phyloP scores from a whole-genome alignment of 768 basidiomycete genomes.

The Ephemerocybe angulata region DNA sequence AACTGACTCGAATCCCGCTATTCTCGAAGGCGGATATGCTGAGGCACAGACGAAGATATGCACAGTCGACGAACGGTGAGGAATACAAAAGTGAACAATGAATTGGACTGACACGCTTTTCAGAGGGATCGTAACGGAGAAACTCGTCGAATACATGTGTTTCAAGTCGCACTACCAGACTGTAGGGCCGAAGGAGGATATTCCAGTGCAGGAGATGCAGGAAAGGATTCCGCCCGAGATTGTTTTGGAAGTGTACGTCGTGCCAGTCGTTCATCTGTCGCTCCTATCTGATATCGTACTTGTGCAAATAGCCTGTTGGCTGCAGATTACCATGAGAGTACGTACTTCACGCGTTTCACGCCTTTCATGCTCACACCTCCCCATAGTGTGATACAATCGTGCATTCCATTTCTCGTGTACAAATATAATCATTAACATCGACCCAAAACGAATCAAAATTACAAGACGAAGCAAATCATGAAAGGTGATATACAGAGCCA shows the following conservation, averaged over 20 bases:
- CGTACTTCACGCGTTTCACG: too few species aligned
- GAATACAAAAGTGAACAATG: neutral
- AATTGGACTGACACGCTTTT: neutral
- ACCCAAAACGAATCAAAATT: too few species aligned
- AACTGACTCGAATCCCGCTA: neutral
- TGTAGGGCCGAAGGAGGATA: constrained; percentile 68
- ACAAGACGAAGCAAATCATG: too few species aligned
- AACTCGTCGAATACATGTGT: constrained; percentile 84
- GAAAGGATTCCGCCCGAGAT: constrained; percentile 86
- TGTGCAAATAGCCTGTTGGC: constrained; percentile 45
- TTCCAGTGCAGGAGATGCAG: constrained; percentile 70
- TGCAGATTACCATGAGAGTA: constrained; percentile 66
- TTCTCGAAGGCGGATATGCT: constrained; percentile 57
- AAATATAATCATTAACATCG: too few species aligned
- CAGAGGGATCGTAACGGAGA: constrained; percentile 75
- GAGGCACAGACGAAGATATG: constrained; percentile 73
- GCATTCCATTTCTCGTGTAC: too few species aligned
- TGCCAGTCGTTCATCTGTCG: neutral
- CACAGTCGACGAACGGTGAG: constrained; percentile 61
- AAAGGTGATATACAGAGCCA: too few species aligned
- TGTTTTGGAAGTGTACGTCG: constrained; percentile 80
- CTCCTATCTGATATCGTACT: neutral
- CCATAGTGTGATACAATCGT: too few species aligned
- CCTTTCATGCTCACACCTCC: too few species aligned
- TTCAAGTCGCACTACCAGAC: constrained; percentile 79